A percentile compares a stretch with the other conserved stretches of the same genome.
phyloP scores from a whole-genome alignment of 2,329 filamentous ascomycete species.

The Cercospora zeae-maydis region DNA sequence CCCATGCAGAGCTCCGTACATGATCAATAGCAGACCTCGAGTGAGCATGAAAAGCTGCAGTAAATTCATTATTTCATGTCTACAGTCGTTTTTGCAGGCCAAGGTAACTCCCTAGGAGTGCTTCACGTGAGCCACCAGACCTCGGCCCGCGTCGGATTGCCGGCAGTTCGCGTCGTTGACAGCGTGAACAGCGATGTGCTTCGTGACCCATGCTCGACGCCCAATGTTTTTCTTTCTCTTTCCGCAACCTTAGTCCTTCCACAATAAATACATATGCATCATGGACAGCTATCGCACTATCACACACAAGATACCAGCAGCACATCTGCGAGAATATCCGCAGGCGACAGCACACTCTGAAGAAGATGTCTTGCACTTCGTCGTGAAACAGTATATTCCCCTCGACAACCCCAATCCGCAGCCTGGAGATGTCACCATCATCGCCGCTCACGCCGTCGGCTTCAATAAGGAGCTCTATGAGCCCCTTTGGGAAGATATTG shows the following conservation, averaged over 20 bases:
- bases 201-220: not conserved
- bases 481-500: slow-evolving; percentile 29
- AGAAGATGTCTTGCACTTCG: slow-evolving; percentile 19
- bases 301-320: slow-evolving; percentile 9
- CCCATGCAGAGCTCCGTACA: not conserved
- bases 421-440: slow-evolving; percentile 29
- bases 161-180: slow-evolving; percentile 10
- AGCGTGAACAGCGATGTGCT: not conserved
- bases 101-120: not conserved
- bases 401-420: slow-evolving; percentile 15
- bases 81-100: not conserved
- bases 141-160: slow-evolving; percentile 9
- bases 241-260: not conserved
- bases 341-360: slow-evolving; percentile 14
- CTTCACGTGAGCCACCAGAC: not conserved
- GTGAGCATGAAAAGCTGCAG: not conserved
- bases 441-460: slow-evolving; percentile 26
- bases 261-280: not conserved
- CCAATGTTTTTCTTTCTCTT: not conserved
- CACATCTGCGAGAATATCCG: slow-evolving; percentile 15
- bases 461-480: slow-evolving; percentile 30
- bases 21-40: not conserved
- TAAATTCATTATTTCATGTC: not conserved
- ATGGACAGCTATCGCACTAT: slow-evolving; percentile 13
- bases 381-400: slow-evolving; percentile 30